A percentile compares a stretch with the other conserved stretches of the same genome.
Conservation (phyloP, 2,329 filamentous ascomycete species). For the Pseudogymnoascus sp. region DNA sequence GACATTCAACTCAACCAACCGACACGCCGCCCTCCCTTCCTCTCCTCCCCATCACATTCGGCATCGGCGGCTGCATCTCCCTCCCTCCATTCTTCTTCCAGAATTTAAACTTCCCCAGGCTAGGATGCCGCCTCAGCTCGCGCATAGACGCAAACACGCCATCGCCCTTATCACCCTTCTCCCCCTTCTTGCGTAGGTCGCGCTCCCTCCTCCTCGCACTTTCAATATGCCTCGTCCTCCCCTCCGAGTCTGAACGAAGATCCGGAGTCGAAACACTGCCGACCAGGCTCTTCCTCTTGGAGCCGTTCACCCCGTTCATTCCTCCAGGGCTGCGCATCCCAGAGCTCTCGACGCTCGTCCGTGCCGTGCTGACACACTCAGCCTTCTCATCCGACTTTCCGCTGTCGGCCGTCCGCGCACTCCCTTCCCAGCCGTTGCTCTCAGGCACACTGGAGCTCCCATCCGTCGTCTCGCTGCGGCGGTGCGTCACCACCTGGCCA, state of each 20-base stretch:
- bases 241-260: neutral
- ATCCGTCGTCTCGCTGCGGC: conserved; percentile 36
- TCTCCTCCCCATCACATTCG: conserved; percentile 3
- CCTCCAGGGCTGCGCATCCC: neutral
- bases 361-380: neutral
- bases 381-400: neutral
- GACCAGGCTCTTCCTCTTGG: neutral
- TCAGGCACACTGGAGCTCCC: neutral
- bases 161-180: neutral
- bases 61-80: neutral
- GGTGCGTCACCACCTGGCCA: conserved; percentile 35
- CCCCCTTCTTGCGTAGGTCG: neutral
- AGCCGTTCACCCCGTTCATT: neutral
- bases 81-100: neutral
- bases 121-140: neutral
- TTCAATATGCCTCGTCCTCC: neutral
- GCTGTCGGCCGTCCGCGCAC: neutral
- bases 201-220: neutral
- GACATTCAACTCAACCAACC: neutral
- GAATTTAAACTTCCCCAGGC: neutral
- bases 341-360: neutral
- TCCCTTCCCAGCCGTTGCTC: neutral
- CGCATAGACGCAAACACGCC: neutral
- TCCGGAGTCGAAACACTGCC: neutral
- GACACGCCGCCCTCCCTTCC: neutral